Evolutionary conservation across 2,329 filamentous ascomycete species (phyloP), one percentile per base, ranked within the genome.

Genomic region (Penicillium sp.): DNA sequence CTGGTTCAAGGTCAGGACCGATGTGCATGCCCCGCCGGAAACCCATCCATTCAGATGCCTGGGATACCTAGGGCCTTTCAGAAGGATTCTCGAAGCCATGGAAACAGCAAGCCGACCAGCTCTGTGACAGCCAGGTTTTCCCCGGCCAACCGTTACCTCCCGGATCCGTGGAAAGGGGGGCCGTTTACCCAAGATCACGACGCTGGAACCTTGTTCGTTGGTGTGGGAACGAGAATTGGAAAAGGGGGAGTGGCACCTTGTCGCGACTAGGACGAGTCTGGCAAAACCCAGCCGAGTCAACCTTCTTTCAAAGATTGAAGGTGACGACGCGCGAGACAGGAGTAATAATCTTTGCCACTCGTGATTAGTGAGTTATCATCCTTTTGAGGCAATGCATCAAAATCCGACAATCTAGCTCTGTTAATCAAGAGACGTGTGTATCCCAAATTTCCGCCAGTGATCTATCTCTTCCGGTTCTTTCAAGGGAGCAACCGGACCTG

Each of bases 91-190:
- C n/a, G 51, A 53, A 44, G 31, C 46, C 19, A 21, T 15, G 8
- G 60, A 65, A 66, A 56, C 21, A 23, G 26, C 13, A 21, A 29
- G 26, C 17, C 19, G 30, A 19, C 49, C 52, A 38, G 44, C 60
- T 61, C 54, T 64, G 56, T 47, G 57, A 61, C 65, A 58, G 45
- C 59, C 61, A 56, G 58, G 45, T 53, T 60, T 44, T 13, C 31
- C n/a, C 19, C 19, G 30, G 55, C 59, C 61, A 64, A 62, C 61
- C 50, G 52, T 55, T 35, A 21, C 49, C 19, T 46, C 23, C 53
- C 61, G 57, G 63, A 57, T 56, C 17, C 7, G 31, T 54, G 61
- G 57, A 63, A 64, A 61, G 57, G 62, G 61, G 64, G 61, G 64
- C 64, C 61, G 65, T 49, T 41, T 41, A 55, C 47, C 30, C 31